These are phyloP conservation scores for Forsythia viridissima DNA, from an alignment of 257 asterid genomes.

Conservation along the genomic window DNA sequence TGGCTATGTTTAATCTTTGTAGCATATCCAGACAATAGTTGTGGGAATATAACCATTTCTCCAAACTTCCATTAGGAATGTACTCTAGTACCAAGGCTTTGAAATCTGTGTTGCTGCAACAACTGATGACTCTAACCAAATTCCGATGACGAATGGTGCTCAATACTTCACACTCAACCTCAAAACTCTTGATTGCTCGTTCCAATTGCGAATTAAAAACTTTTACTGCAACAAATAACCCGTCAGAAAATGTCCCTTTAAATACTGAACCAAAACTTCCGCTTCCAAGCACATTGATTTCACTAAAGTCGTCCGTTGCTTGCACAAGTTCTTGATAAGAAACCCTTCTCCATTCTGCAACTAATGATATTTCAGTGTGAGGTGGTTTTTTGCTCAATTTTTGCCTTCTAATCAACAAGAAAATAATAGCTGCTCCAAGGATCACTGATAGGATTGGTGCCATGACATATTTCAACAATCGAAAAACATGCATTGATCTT, in stretches of 20 bases:
- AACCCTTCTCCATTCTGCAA: constrained; percentile 21
- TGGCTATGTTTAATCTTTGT: constrained; percentile 15
- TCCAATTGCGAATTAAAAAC: constrained; percentile 31
- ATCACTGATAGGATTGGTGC: not conserved
- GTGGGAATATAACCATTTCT: constrained; percentile 19
- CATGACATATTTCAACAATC: constrained; percentile 18
- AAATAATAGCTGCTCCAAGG: not conserved
- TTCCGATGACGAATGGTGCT: constrained; percentile 34
- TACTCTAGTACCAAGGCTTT: constrained; percentile 34
- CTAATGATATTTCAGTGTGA: not conserved
- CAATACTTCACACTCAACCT: constrained; percentile 29
- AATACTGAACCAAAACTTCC: constrained; percentile 37
- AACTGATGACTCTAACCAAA: constrained; percentile 30
- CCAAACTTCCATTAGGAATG: constrained; percentile 39
- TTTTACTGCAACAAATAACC: constrained; percentile 33
- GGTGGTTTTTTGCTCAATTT: not conserved
- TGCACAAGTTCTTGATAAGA: constrained; percentile 27
- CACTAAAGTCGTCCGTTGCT: constrained; percentile 29
- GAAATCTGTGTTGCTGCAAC: constrained; percentile 29
- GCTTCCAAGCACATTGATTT: constrained; percentile 31
- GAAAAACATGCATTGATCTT: not conserved
- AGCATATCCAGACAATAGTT: constrained; percentile 10
- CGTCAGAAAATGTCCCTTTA: constrained; percentile 32
- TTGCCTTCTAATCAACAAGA: constrained; percentile 1
- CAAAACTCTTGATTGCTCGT: constrained; percentile 31